A percentile compares a stretch with the other conserved stretches of the same genome.
phyloP scores from a whole-genome alignment of 2,329 filamentous ascomycete species.

The Cercospora canescens region DNA sequence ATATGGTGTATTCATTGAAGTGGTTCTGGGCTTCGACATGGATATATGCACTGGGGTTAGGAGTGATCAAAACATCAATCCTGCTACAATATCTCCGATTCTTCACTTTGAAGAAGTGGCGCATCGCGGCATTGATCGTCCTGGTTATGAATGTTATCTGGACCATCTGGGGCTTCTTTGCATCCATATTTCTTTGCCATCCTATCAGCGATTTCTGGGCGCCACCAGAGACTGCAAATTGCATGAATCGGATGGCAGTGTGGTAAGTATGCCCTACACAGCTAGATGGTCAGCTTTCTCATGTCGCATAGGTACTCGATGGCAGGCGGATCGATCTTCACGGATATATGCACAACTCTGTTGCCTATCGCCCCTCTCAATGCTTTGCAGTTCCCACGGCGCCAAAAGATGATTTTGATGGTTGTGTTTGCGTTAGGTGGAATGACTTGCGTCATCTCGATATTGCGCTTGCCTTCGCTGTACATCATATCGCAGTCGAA shows the following conservation, averaged over 20 bases:
- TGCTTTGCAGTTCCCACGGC: constrained; percentile 30
- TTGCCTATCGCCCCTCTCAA: constrained; percentile 37
- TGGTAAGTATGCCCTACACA: constrained; percentile 25
- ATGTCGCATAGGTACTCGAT: constrained; percentile 28
- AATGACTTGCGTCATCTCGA: constrained; percentile 31
- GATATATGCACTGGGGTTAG: constrained; percentile 30
- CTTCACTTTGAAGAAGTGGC: constrained; percentile 32
- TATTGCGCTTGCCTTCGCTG: constrained; percentile 30
- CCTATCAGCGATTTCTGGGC: constrained; percentile 36
- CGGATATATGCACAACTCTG: constrained; percentile 35
- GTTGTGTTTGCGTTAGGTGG: constrained; percentile 37
- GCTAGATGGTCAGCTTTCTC: not conserved
- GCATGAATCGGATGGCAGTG: constrained; percentile 30
- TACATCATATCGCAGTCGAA: constrained; percentile 26
- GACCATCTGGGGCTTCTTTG: constrained; percentile 33
- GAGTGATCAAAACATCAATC: constrained; percentile 37
- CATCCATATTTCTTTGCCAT: constrained; percentile 33
- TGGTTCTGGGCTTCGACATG: constrained; percentile 29
- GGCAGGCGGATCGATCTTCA: constrained; percentile 36
- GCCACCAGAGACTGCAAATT: constrained; percentile 20
- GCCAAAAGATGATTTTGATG: constrained; percentile 34
- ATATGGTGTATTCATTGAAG: constrained; percentile 26
- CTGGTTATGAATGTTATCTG: constrained; percentile 31
- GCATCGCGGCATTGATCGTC: constrained; percentile 28
- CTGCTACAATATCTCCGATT: constrained; percentile 38